Evolutionary conservation across 2,329 filamentous ascomycete species (phyloP).

Genomic region (Arachnomyces sp.): DNA sequence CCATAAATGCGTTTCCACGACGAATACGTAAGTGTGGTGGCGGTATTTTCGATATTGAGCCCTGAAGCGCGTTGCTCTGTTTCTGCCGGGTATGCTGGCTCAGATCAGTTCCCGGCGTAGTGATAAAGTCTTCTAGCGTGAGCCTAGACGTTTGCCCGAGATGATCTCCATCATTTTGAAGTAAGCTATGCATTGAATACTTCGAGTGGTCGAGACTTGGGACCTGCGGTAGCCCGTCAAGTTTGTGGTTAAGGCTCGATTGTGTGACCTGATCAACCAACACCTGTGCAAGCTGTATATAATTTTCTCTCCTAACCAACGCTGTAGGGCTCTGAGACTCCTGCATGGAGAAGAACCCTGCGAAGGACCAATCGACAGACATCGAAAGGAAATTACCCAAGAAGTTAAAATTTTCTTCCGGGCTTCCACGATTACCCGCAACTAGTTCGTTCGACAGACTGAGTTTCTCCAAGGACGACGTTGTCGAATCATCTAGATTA

Average conservation of each 20-base stretch:
- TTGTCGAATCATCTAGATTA: conserved; percentile 21
- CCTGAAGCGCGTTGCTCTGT: conserved; percentile 16
- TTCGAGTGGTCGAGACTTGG: too few relatives aligned
- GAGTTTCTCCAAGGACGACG: conserved; percentile 23
- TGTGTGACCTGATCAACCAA: conserved; percentile 37
- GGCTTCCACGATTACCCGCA: conserved; percentile 12
- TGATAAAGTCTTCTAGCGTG: conserved; percentile 25
- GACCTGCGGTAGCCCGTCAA: conserved; percentile 18
- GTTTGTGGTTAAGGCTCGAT: conserved; percentile 32
- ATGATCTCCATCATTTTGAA: background rate
- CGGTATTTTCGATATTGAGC: conserved; percentile 35
- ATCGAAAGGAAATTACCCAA: conserved; percentile 31
- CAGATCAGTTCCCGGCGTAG: conserved; percentile 10
- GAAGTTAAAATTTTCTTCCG: conserved; percentile 27
- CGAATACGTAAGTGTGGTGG: conserved; percentile 48
- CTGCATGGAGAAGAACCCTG: conserved; percentile 31
- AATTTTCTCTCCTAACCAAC: conserved; percentile 26
- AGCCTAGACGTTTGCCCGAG: conserved; percentile 15
- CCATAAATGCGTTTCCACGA: conserved; percentile 45
- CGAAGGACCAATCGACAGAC: conserved; percentile 32
- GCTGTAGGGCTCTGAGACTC: conserved; percentile 25
- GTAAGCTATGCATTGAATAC: too few relatives aligned
- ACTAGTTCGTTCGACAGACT: conserved; percentile 11
- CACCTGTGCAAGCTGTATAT: conserved; percentile 33
- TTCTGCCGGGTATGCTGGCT: conserved; percentile 19